Percentiles rank a stretch among this genome's conserved stretches.
phyloP scores from a whole-genome alignment of 805 yeast genomes.

The Candida odintsovae region DNA sequence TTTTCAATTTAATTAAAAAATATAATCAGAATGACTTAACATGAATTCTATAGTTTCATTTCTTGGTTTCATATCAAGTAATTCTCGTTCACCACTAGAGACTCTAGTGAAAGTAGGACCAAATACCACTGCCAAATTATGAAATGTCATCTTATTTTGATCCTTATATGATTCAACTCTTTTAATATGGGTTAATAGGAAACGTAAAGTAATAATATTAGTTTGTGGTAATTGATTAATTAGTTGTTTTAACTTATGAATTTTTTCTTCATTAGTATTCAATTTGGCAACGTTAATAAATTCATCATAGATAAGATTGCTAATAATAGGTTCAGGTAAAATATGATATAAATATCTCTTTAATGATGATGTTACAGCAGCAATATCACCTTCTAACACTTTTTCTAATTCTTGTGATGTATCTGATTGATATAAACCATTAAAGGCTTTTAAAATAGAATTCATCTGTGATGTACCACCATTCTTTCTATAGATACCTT shows the following conservation, averaged over 20 bases:
- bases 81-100: conserved; percentile 71
- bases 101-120: conserved; percentile 90
- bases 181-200: conserved; percentile 59
- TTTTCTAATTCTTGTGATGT: conserved; percentile 30
- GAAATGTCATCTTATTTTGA: conserved; percentile 73
- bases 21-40: conserved; percentile 38
- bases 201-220: conserved; percentile 51
- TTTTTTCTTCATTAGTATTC: conserved; percentile 14
- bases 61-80: conserved; percentile 76
- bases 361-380: conserved; percentile 80
- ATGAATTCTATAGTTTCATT: conserved; percentile 75
- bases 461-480: conserved; percentile 38
- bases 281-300: conserved; percentile 50
- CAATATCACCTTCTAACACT: conserved; percentile 57
- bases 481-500: conserved; percentile 87
- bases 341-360: conserved; percentile 75
- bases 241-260: conserved; percentile 41
- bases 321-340: conserved; percentile 79
- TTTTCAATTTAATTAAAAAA: conserved; percentile 23
- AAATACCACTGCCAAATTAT: conserved; percentile 85
- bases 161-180: conserved; percentile 47
- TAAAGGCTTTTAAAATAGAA: conserved; percentile 28
- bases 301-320: conserved; percentile 60
- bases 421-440: conserved; percentile 21
- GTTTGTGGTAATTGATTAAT: conserved; percentile 57